Conservation (phyloP, 208 protist genomes). For the Trypanosoma melophagium region DNA sequence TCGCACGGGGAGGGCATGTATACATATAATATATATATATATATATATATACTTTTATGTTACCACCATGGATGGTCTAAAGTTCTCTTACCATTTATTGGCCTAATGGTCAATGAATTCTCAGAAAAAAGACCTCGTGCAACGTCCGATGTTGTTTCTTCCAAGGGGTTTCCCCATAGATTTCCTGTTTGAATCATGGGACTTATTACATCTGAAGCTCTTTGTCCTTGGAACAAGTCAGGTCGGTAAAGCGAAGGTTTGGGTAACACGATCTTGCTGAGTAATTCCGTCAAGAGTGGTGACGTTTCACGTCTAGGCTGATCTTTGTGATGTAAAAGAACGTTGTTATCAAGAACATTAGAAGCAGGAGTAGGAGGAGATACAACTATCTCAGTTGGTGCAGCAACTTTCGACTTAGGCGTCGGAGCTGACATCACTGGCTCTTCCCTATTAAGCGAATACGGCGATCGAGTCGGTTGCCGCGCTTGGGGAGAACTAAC, state of each 20-base stretch:
- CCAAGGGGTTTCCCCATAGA: not conserved
- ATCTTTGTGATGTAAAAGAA: not conserved
- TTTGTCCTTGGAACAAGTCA: slow-evolving; percentile 28
- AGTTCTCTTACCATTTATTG: too few species aligned
- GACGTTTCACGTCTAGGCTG: slow-evolving; percentile 6
- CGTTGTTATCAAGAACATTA: not conserved
- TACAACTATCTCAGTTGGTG: not conserved
- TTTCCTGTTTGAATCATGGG: not conserved
- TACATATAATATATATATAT: too few species aligned
- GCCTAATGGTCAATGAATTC: too few species aligned
- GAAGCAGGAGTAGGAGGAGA: slow-evolving; percentile 1
- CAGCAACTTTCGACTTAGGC: not conserved
- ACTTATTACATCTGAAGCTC: not conserved
- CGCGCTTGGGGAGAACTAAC: slow-evolving; percentile 9
- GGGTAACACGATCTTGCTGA: slow-evolving; percentile 21
- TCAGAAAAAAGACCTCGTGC: too few species aligned
- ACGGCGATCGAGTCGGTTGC: not conserved
- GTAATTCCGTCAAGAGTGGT: slow-evolving; percentile 19
- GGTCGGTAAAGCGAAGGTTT: slow-evolving; percentile 18
- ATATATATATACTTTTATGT: too few species aligned
- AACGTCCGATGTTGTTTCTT: not conserved
- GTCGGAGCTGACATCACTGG: too few species aligned
- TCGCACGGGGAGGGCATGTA: too few species aligned
- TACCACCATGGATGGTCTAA: too few species aligned
- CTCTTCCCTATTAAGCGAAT: not conserved